A percentile compares a stretch with the other conserved stretches of the same genome.
phyloP scores from a whole-genome alignment of 1,139 yeast genomes.

The Scheffersomyces segobiensis region DNA sequence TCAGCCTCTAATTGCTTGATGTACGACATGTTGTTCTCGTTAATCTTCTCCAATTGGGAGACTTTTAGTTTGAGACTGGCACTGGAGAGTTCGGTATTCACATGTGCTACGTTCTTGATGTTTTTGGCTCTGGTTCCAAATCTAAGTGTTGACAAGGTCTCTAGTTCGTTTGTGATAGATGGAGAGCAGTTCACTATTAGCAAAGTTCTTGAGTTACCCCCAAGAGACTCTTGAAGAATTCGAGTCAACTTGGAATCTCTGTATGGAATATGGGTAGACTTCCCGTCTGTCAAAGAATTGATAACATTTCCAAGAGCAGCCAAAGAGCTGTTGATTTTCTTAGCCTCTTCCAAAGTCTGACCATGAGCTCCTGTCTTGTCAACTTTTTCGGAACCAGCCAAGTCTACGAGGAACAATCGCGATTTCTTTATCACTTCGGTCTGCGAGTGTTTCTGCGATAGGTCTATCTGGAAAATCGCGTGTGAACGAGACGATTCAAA shows the following conservation, averaged over 20 bases:
- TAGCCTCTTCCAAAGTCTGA: slow-evolving; percentile 77
- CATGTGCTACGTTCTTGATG: slow-evolving; percentile 66
- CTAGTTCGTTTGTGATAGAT: slow-evolving; percentile 57
- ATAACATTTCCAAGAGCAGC: slow-evolving; percentile 82
- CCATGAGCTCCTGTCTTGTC: slow-evolving; percentile 81
- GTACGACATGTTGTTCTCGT: slow-evolving; percentile 44
- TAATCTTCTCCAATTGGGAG: slow-evolving; percentile 47
- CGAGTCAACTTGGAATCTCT: slow-evolving; percentile 84
- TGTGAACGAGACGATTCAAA: slow-evolving; percentile 79
- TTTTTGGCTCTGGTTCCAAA: slow-evolving; percentile 80
- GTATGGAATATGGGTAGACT: slow-evolving; percentile 69
- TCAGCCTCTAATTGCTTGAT: slow-evolving; percentile 55
- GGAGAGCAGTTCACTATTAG: slow-evolving; percentile 81
- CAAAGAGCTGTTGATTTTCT: slow-evolving; percentile 77
- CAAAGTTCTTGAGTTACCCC: slow-evolving; percentile 84
- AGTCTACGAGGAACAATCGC: slow-evolving; percentile 75
- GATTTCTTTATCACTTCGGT: slow-evolving; percentile 64
- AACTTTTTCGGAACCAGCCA: slow-evolving; percentile 90
- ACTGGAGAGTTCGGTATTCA: slow-evolving; percentile 68
- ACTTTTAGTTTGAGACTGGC: slow-evolving; percentile 53
- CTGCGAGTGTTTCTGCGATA: slow-evolving; percentile 58
- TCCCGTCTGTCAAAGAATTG: slow-evolving; percentile 72
- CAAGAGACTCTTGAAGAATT: slow-evolving; percentile 79
- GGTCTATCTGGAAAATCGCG: slow-evolving; percentile 69
- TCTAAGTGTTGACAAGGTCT: slow-evolving; percentile 75